Evolutionary conservation across 352 stramenopile species (phyloP), one percentile per base, ranked within the genome.

Genomic region (Globisporangium barbulae): DNA sequence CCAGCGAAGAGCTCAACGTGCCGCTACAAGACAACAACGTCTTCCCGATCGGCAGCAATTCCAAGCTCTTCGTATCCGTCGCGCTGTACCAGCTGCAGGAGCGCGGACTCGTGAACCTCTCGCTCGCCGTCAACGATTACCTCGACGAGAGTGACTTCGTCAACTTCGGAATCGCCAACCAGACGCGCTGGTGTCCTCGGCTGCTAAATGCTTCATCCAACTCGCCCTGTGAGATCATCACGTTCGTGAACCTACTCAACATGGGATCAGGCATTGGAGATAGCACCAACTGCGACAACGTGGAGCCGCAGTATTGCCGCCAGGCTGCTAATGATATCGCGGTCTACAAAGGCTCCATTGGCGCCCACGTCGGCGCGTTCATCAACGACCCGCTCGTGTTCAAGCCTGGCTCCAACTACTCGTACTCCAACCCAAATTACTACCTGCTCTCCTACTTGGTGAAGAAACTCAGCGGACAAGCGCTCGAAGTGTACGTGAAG

Each of bases 61-160:
- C 79, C 10, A 83, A 89, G 57, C 73, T 89, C 19, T 78, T 89
- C 33, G 66, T 67, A 8, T 61, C 78, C 2, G 71, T 85, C 15
- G 70, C 78, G 31, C 64, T 87, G 63, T 73, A 87, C 47, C 80
- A 89, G 49, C 67, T 89, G 52, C 74, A 89, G 61, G 80, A 89
- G 63, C 66, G 68, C 41, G 67, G 67, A 0, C 30, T 55, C 19
- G 78, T 87, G 13, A 65, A 81, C 5, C 54, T 89, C 12, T 60
- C 72, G 5, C 35, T 63, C 2, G 50, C 75, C 0, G 70, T 89
- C 42, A 79, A 73, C 31, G 33, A 68, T 13, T 74, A 78, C 47
- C 70, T 85, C 33, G 69, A 65, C 19, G 25, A 53, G 0, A 28
- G 69, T 1, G 80, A 89, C 70, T 85, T 83, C 69, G 53, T 55